Base-by-base conservation (phyloP, 1,139 yeast species). In the Saccharomyces hybrid region DNA sequence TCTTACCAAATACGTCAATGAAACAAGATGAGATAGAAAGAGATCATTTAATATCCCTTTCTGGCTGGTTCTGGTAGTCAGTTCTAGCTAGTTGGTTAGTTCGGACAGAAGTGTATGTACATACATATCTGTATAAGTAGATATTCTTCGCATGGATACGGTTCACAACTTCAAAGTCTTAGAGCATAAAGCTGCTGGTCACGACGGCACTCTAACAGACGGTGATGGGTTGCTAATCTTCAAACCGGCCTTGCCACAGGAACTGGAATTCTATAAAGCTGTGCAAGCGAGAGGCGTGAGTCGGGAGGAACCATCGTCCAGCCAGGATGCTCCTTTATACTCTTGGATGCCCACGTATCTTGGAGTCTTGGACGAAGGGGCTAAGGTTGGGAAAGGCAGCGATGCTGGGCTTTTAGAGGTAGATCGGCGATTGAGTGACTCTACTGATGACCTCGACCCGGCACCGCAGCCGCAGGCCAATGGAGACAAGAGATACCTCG, bases 121-220 rank as follows among this genome's bases (percentile, higher is more conserved):
- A 16, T 46, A 12, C 16, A 11, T 19, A 9, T 24, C 24, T 48
- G 42, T 26, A n/a, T 19, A 28, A 42, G 34, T 12, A 46, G 42
- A 21, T 48, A 42, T 27, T 38, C 27, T 16, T 32, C 48, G 47
- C 26, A 56, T 52, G 56, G 29, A 16, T 12, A 24, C 46, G n/a
- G 32, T 31, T 27, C 24, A 62, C 60, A 64, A 52, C 52, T 58
- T 57, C 34, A 58, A 54, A 46, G 55, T 57, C 34, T 58, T 75
- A 44, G 60, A 62, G 32, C 76, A 73, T 57, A 79, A 79, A 67
- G 98, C 95, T 2, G 99, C 98, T 0, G 99, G 99, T 9, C 99
- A 93, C 66, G 86, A 78, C 14, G 98, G 96, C 0, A 80, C 86
- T 11, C 65, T 89, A 59, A 80, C 80, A 26, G 82, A 83, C 47